Evolutionary conservation across 2,329 filamentous ascomycete genomes (phyloP).

Genomic region (Coleophoma crateriformis): DNA sequence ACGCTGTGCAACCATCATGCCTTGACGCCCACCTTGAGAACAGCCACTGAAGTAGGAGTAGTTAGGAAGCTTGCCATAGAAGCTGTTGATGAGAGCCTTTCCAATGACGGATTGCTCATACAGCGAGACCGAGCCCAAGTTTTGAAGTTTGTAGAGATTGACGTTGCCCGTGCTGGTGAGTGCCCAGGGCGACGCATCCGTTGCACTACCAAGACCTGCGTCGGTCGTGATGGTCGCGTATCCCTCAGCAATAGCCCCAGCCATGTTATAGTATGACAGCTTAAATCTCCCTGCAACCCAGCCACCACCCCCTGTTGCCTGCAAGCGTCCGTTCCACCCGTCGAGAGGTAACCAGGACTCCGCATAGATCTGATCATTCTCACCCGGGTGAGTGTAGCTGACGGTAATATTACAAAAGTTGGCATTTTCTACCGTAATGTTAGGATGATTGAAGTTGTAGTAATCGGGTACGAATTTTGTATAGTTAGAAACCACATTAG

Average conservation of each 20-base stretch:
- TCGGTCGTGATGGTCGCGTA: conserved; percentile 24
- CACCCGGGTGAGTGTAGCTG: conserved; percentile 18
- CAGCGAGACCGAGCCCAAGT: conserved; percentile 29
- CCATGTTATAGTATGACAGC: conserved; percentile 15
- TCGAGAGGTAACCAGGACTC: conserved; percentile 17
- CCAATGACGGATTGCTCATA: conserved; percentile 26
- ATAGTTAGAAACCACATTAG: neutral
- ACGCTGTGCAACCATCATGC: conserved; percentile 27
- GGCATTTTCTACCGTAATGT: conserved; percentile 1
- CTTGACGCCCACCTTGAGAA: conserved; percentile 30
- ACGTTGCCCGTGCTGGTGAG: conserved; percentile 8
- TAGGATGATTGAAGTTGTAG: neutral
- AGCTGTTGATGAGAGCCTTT: conserved; percentile 25
- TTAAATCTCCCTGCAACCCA: conserved; percentile 19
- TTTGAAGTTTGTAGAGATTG: conserved; percentile 21
- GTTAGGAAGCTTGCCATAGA: conserved; percentile 23
- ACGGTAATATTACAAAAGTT: conserved; percentile 24
- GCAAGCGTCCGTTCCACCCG: conserved; percentile 23
- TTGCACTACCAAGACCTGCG: conserved; percentile 11
- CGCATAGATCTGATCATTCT: conserved; percentile 13
- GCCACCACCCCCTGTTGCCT: conserved; percentile 25
- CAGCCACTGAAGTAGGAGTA: conserved; percentile 31
- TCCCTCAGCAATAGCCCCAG: conserved; percentile 19
- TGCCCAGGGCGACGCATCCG: conserved; percentile 1
- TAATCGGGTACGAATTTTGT: neutral